phyloP scores from a whole-genome alignment of 192 early-diverging fungal species.

The Haplosporangium gracile region DNA sequence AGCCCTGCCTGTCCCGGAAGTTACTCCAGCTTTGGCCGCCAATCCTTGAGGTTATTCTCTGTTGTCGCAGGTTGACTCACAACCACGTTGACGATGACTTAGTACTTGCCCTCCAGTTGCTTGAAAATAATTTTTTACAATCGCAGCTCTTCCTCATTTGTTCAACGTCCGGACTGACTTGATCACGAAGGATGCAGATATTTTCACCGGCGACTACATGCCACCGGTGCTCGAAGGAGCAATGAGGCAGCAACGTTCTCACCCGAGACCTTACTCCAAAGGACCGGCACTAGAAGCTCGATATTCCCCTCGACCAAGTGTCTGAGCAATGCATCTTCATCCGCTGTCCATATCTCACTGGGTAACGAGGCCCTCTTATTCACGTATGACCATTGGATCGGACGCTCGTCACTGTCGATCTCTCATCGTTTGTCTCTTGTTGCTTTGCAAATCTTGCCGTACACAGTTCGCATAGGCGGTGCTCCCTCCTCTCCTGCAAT shows the following conservation, averaged over 20 bases:
- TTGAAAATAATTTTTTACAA: not conserved
- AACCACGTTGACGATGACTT: not conserved
- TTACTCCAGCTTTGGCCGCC: not conserved
- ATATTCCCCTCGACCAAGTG: not conserved
- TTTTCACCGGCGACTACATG: constrained; percentile 2
- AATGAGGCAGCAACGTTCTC: not conserved
- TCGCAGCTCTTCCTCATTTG: not conserved
- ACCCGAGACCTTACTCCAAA: not conserved
- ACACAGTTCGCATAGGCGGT: not conserved
- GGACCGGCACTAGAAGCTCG: not conserved
- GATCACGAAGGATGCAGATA: not conserved
- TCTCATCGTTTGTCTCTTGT: not conserved
- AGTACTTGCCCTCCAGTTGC: constrained; percentile 1
- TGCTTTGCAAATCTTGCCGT: not conserved
- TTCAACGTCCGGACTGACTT: not conserved
- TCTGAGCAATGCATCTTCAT: not conserved
- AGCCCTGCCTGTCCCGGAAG: not conserved
- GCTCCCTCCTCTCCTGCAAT: not conserved
- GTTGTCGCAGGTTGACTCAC: not conserved
- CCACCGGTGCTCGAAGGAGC: not conserved
- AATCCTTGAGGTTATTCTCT: not conserved
- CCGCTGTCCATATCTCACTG: not conserved
- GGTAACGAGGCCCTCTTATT: not conserved
- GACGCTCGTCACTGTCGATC: not conserved
- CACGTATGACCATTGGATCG: not conserved